A percentile compares a stretch with the other conserved stretches of the same genome.
These are phyloP conservation scores for Verbena officinalis DNA, from an alignment of 257 asterid species.

Conservation along the genomic window DNA sequence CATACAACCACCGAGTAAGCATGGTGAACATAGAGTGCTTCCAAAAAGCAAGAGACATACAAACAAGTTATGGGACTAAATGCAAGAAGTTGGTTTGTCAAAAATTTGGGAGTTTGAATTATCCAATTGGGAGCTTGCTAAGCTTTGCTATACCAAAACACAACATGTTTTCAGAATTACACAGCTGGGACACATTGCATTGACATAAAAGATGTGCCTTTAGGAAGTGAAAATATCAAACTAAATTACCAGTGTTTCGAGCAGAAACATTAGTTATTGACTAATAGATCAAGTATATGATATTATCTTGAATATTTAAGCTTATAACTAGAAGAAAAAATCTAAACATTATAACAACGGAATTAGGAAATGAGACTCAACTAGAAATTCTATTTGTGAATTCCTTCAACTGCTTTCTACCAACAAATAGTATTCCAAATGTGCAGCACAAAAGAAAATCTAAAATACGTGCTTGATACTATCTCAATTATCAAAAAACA, in stretches of 20 bases:
- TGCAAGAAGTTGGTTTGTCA: conserved; percentile 8
- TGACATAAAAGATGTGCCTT: background rate
- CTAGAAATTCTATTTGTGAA: background rate
- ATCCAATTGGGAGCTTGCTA: background rate
- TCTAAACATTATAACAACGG: background rate
- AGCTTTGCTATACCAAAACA: background rate
- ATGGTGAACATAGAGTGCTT: conserved; percentile 11
- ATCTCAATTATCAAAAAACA: background rate
- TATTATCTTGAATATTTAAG: background rate
- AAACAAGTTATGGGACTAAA: background rate
- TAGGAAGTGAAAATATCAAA: background rate
- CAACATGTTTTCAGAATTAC: background rate
- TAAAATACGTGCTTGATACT: background rate
- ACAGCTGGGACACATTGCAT: background rate
- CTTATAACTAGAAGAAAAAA: background rate
- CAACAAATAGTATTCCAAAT: background rate
- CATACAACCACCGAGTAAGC: conserved; percentile 7
- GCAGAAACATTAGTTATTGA: background rate
- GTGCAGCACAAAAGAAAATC: background rate
- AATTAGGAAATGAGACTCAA: background rate
- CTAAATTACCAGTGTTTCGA: background rate
- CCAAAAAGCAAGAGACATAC: conserved; percentile 10
- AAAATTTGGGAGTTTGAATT: background rate
- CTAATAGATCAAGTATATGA: background rate
- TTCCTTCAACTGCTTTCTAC: conserved; percentile 2